Conservation (phyloP, 2,329 filamentous ascomycete species). For the Ceratocystis diversiconidia region DNA sequence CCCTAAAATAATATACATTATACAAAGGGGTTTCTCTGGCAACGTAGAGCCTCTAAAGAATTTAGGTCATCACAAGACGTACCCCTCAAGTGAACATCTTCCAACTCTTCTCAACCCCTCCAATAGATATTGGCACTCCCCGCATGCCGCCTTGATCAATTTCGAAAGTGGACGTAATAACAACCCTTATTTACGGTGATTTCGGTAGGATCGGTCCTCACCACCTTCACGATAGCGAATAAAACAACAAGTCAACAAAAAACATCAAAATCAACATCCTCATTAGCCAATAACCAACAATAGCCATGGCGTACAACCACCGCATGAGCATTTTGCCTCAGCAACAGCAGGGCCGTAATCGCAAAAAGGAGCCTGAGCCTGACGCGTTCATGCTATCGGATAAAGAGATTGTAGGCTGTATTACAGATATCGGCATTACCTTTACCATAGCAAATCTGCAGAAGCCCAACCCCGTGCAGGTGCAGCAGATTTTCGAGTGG, state of each 20-base stretch:
- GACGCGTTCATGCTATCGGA: conserved; percentile 49
- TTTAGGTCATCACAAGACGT: not conserved
- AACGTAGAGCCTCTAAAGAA: not conserved
- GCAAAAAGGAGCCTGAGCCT: conserved; percentile 45
- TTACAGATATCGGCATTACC: conserved; percentile 87
- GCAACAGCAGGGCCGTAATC: conserved; percentile 36
- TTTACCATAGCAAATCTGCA: conserved; percentile 78
- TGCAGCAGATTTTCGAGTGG: conserved; percentile 97
- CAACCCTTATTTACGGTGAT: not conserved
- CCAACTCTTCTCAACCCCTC: not conserved
- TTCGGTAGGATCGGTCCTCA: not conserved
- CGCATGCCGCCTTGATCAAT: not conserved
- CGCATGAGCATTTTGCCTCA: conserved; percentile 47
- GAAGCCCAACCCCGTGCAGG: conserved; percentile 85
- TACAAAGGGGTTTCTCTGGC: not conserved
- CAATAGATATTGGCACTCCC: not conserved
- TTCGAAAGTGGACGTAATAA: not conserved
- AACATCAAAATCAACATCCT: not conserved
- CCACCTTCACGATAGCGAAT: not conserved
- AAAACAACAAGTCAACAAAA: not conserved
- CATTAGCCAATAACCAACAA: not conserved
- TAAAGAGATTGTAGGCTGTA: conserved; percentile 86
- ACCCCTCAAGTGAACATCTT: not conserved
- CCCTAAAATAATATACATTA: fast-evolving
- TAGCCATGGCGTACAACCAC: conserved; percentile 42